Evolutionary conservation across 139 green algal species (phyloP), one percentile per base, ranked within the genome.

Genomic region (Auxenochlorella pyrenoidosa): DNA sequence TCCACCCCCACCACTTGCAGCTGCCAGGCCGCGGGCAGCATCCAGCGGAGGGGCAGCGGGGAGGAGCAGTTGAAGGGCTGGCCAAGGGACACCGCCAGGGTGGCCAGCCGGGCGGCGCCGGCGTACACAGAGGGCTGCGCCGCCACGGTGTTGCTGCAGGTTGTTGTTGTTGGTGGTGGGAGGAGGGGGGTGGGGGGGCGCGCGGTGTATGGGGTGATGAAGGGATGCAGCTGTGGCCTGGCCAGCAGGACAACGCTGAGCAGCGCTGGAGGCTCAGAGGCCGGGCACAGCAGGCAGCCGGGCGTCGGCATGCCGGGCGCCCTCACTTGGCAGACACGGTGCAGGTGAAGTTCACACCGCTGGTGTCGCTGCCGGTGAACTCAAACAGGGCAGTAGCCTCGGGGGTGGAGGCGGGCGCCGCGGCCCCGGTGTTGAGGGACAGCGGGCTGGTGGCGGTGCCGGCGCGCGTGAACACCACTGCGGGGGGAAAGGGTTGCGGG

Each of bases 261-360:
- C 54, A 79, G 34, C 34, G 6, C 72, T 30, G n/a, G 18, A 4
- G n/a, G 72, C 21, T 13, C 38, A 30, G 6, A 32, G 34, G 10
- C 30, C 22, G 54, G 54, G 54, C 54, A 63, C 22, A 2, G 13
- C 54, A 24, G 54, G 54, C 54, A 2, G 54, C 2, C 54, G 16
- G 54, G 47, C 47, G 10, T 24, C 54, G 2, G 22, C 18, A 24
- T 63, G 54, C 54, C 54, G 16, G 54, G 2, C 13, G 12, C 10
- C 32, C 79, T 73, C 59, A 84, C 79, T 32, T 73, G 58, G 58
- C 47, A 0, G 5, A 30, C n/a, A 95, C 77, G 8, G 38, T 78
- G 89, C 94, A 96, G 32, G 54, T 82, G 79, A 88, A 95, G 79
- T 51, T 87, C 22, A 96, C 89, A 10, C 87, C 22, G 28, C 71